These are phyloP conservation scores for Cytospora piceae DNA, from an alignment of 2,329 filamentous ascomycete species.

Conservation along the genomic window DNA sequence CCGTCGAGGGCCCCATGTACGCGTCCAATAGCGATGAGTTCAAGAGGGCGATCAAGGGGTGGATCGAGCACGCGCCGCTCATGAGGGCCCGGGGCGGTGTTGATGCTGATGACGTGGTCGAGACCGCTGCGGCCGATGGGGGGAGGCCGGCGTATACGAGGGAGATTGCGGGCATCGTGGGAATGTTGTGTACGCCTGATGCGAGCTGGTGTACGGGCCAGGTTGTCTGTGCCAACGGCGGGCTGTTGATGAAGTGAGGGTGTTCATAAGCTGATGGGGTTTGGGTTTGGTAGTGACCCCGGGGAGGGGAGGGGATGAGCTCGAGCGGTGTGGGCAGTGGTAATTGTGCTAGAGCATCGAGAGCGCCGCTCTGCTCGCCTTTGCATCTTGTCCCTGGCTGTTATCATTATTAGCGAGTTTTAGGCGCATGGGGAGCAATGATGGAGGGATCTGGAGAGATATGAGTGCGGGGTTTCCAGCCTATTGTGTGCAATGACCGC, in stretches of 20 bases:
- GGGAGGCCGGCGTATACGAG: constrained; percentile 66
- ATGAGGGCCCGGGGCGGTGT: constrained; percentile 62
- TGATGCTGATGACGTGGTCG: constrained; percentile 65
- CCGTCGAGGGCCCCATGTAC: constrained; percentile 59
- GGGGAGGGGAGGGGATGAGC: not conserved
- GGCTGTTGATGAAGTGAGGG: constrained; percentile 55
- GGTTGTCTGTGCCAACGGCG: constrained; percentile 80
- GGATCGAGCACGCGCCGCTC: constrained; percentile 61
- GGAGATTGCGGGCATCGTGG: constrained; percentile 77
- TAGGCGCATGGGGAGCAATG: not conserved
- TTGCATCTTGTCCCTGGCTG: not conserved
- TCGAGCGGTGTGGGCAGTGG: not conserved
- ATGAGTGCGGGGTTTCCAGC: too few relatives aligned
- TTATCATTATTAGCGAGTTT: not conserved
- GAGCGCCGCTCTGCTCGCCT: not conserved
- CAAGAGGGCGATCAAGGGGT: constrained; percentile 46
- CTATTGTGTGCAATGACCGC: too few relatives aligned
- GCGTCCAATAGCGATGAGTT: constrained; percentile 47
- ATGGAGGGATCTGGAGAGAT: too few relatives aligned
- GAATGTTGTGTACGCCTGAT: constrained; percentile 74
- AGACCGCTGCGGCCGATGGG: constrained; percentile 57
- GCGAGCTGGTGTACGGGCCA: constrained; percentile 79
- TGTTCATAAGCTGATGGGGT: not conserved
- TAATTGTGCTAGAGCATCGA: not conserved
- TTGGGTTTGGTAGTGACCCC: not conserved